phyloP scores from a whole-genome alignment of 805 yeast species.

The Wickerhamomyces xylosicus region DNA sequence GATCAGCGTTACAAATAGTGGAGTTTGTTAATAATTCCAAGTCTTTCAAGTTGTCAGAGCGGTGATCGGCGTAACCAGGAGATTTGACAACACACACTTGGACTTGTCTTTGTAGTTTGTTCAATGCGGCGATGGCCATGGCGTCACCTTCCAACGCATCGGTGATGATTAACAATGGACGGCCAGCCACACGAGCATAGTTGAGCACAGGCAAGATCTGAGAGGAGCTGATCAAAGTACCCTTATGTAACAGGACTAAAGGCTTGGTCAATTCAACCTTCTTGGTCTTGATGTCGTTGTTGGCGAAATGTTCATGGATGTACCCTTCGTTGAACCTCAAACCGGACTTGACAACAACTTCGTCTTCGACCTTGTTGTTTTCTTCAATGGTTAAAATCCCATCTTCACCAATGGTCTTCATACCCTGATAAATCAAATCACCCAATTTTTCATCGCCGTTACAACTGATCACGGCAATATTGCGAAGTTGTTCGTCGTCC shows the following conservation, averaged over 20 bases:
- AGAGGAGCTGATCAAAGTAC: constrained; percentile 13
- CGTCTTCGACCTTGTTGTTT: constrained; percentile 95
- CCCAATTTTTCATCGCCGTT: constrained; percentile 95
- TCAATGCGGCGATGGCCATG: constrained; percentile 92
- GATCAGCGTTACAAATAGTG: constrained; percentile 76
- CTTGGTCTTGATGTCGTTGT: constrained; percentile 73
- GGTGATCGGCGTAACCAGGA: constrained; percentile 98
- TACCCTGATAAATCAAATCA: constrained; percentile 81
- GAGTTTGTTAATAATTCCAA: constrained; percentile 93
- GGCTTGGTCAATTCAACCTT: constrained; percentile 96
- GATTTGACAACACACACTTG: constrained; percentile 97
- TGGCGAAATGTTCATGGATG: constrained; percentile 85
- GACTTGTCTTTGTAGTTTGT: constrained; percentile 96
- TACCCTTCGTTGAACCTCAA: constrained; percentile 97
- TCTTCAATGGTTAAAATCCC: constrained; percentile 98
- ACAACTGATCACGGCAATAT: constrained; percentile 96
- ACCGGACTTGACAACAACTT: constrained; percentile 95
- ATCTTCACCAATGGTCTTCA: constrained; percentile 98
- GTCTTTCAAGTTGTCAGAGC: constrained; percentile 92
- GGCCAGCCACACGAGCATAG: constrained; percentile 83
- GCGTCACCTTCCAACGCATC: constrained; percentile 99
- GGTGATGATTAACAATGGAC: constrained; percentile 87
- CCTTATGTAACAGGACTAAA: constrained; percentile 47
- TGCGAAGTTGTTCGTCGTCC: constrained; percentile 73
- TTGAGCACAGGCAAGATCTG: constrained; percentile 86